Base-by-base conservation (phyloP, 2,329 filamentous ascomycete species). In the Exophiala mesophila region DNA sequence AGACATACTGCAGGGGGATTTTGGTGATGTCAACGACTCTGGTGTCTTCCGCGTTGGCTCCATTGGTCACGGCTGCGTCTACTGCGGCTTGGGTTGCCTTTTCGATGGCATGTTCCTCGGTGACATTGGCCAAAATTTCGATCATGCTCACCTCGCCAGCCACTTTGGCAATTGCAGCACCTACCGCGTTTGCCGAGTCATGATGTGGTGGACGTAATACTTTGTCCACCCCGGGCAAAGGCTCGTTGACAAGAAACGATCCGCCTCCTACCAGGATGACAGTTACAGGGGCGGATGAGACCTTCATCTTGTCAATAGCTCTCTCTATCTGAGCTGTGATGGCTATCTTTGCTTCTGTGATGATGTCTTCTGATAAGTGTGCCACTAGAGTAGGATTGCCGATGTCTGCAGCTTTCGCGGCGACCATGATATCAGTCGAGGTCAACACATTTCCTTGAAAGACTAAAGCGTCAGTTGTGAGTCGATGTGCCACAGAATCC, bases 241-340 rank as follows among this genome's bases (percentile, higher is more conserved):
- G 52, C 3, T 72, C 64, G 0, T 71, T 68, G 2, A 73, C 69
- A 3, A 80, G 58, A 1, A 80, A 64, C 0, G 74, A 71, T 3
- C 77, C 77, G 4, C 77, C 77, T 1, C 77, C 77, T 0, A 80
- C 77, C 0, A 80, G 65, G 1, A 80, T 63, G 1, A 78, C 68
- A 16, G 67, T 69, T 0, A 76, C 50, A 10, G 47, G 47, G 0
- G 69, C 70, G 2, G 74, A 67, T 2, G 73, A 77, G 0, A 76
- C 71, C 53, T 78, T 80, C 64, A 78, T 76, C 30, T 68, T 63
- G 38, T 80, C 76, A 16, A 80, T 69, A 0, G 72, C 67, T 7
- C 59, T 57, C 54, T 78, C 74, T 0, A 80, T 57, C 44, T 73
- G 66, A 5, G 51, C 61, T 43, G 69, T 69, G 10, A 76, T 70